Conservation (phyloP, 805 yeast genomes). For the Ogataea nakhonphanomensis region DNA sequence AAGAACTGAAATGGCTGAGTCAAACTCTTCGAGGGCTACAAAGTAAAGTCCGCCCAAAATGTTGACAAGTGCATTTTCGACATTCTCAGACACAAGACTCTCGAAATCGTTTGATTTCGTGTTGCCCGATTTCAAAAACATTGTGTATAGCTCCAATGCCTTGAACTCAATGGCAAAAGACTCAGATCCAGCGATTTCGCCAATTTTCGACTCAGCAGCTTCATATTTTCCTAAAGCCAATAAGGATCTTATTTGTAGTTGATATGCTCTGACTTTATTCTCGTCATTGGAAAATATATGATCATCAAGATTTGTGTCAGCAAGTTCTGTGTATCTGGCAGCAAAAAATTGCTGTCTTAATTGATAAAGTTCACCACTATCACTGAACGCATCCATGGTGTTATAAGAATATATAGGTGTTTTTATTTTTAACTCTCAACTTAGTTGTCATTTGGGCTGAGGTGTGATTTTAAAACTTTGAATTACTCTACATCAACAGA, state of each 20-base stretch:
- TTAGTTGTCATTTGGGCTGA: slow-evolving; percentile 9
- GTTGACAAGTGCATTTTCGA: slow-evolving; percentile 13
- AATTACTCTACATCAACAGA: background rate
- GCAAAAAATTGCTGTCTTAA: slow-evolving; percentile 30
- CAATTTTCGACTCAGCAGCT: slow-evolving; percentile 16
- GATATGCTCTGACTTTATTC: slow-evolving; percentile 25
- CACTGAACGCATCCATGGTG: slow-evolving; percentile 26
- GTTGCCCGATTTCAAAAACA: slow-evolving; percentile 10
- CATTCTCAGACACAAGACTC: slow-evolving; percentile 19
- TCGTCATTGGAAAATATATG: slow-evolving; percentile 26
- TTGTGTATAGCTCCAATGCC: slow-evolving; percentile 13
- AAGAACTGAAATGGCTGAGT: slow-evolving; percentile 40
- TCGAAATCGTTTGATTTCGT: slow-evolving; percentile 21
- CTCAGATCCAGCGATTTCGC: slow-evolving; percentile 9
- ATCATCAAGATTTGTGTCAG: slow-evolving; percentile 21
- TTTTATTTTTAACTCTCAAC: background rate
- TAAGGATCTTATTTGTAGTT: slow-evolving; percentile 24
- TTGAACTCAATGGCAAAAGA: slow-evolving; percentile 16
- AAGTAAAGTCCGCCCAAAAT: slow-evolving; percentile 19
- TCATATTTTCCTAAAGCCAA: slow-evolving; percentile 14
- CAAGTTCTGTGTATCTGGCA: slow-evolving; percentile 23
- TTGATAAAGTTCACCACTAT: slow-evolving; percentile 29
- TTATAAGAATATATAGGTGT: background rate
- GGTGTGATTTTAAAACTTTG: slow-evolving; percentile 1
- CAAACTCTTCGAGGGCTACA: slow-evolving; percentile 36